phyloP scores from a whole-genome alignment of 371 early-diverging fungal genomes.

The Zancudomyces culisetae region DNA sequence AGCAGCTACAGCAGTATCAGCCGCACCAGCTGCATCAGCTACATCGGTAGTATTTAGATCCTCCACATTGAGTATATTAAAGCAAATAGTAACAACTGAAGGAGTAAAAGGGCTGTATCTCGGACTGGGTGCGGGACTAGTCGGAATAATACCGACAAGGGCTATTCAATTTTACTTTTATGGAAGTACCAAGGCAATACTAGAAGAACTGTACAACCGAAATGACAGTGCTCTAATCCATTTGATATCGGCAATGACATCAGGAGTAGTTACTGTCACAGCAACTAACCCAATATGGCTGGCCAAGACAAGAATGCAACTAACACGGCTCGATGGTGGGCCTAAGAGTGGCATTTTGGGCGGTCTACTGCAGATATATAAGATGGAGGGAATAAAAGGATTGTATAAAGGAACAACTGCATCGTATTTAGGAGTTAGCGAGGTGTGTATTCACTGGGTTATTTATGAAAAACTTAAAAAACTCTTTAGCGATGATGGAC shows the following conservation, averaged over 20 bases:
- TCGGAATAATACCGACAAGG: slow-evolving; percentile 80
- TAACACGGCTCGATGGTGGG: slow-evolving; percentile 31
- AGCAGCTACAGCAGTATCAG: no score
- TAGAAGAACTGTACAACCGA: slow-evolving; percentile 50
- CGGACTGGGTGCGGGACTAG: slow-evolving; percentile 79
- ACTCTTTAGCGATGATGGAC: slow-evolving; percentile 1
- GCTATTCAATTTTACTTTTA: slow-evolving; percentile 83
- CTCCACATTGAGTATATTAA: background rate
- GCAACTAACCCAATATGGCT: slow-evolving; percentile 93
- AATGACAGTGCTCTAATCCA: slow-evolving; percentile 64
- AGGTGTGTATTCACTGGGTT: slow-evolving; percentile 85
- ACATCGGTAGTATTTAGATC: no score
- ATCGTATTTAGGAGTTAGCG: slow-evolving; percentile 57
- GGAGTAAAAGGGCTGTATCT: slow-evolving; percentile 77
- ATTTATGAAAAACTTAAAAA: slow-evolving; percentile 80
- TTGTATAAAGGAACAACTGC: slow-evolving; percentile 85
- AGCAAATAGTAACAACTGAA: slow-evolving; percentile 10
- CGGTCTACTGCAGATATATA: slow-evolving; percentile 42
- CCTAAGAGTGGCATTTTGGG: slow-evolving; percentile 47
- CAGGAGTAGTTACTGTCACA: slow-evolving; percentile 64
- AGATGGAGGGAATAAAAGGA: slow-evolving; percentile 60
- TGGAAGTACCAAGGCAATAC: slow-evolving; percentile 62
- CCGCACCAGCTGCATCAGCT: no score
- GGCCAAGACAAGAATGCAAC: slow-evolving; percentile 85
- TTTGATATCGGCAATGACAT: slow-evolving; percentile 58